A percentile compares a stretch with the other conserved stretches of the same genome.
These are phyloP conservation scores for Podaxis sp. DNA, from an alignment of 768 basidiomycete genomes.

Conservation along the genomic window DNA sequence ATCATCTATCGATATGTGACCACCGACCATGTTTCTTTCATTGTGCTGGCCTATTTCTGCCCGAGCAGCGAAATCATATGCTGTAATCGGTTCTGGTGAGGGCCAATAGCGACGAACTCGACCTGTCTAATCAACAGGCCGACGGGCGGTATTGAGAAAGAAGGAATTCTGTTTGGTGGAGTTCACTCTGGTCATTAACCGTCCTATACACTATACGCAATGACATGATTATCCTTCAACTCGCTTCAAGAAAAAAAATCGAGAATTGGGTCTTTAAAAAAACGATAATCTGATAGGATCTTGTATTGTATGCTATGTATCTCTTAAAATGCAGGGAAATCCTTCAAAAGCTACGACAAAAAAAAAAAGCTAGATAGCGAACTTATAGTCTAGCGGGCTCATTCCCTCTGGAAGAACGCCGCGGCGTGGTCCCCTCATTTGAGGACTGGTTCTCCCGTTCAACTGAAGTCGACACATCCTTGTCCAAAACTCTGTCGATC, in stretches of 20 bases:
- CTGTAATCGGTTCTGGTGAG: slow-evolving; percentile 81
- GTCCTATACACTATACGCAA: slow-evolving; percentile 22
- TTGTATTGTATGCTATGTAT: neutral
- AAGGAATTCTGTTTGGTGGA: slow-evolving; percentile 28
- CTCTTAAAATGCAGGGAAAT: neutral
- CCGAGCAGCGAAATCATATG: slow-evolving; percentile 66
- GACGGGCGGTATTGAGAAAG: slow-evolving; percentile 41
- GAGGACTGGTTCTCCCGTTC: neutral
- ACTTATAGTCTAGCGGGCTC: neutral
- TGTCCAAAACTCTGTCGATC: slow-evolving; percentile 32
- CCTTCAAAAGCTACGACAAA: neutral
- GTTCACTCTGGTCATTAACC: slow-evolving; percentile 23
- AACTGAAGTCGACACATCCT: neutral
- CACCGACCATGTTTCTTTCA: neutral
- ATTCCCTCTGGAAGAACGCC: neutral
- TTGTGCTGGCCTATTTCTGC: slow-evolving; percentile 63
- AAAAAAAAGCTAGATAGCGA: neutral
- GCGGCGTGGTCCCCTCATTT: neutral
- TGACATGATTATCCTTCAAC: slow-evolving; percentile 13
- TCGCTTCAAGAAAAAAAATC: neutral
- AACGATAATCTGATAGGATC: neutral
- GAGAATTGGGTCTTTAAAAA: neutral
- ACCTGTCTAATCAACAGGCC: slow-evolving; percentile 50
- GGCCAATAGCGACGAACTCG: slow-evolving; percentile 54
- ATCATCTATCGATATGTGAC: neutral